Evolutionary conservation across 2,329 filamentous ascomycete species (phyloP).

Genomic region (Ophiostoma novo-ulmi): DNA sequence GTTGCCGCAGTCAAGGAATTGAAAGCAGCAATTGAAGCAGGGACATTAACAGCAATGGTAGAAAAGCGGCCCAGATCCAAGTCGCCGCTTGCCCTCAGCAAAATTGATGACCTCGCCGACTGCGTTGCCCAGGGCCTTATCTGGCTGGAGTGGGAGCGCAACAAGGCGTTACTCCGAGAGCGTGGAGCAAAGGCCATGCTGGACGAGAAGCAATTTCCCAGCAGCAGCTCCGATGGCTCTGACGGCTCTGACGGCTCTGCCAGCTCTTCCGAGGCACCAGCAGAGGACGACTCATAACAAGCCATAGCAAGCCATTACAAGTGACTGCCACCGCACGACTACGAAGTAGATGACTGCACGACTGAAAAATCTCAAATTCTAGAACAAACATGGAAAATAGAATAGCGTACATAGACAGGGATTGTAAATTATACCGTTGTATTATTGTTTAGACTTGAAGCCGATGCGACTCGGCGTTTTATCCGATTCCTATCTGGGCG

Average conservation of each 20-base stretch:
- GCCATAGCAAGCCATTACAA: neutral
- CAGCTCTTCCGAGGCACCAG: neutral
- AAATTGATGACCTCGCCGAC: constrained; percentile 78
- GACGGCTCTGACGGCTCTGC: too few relatives aligned
- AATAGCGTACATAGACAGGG: constrained; percentile 11
- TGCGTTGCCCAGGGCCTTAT: constrained; percentile 71
- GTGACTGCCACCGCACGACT: too few relatives aligned
- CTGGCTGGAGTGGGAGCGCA: constrained; percentile 70
- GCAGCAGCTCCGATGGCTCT: neutral
- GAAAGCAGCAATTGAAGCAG: neutral
- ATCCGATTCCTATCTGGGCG: constrained; percentile 28
- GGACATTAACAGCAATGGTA: neutral
- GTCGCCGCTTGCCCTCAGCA: constrained; percentile 37
- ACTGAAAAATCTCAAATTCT: neutral
- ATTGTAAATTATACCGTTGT: constrained; percentile 10
- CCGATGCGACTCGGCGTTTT: constrained; percentile 8
- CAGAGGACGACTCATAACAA: neutral
- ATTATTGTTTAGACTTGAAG: constrained; percentile 1
- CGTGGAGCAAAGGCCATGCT: constrained; percentile 32
- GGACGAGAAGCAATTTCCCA: constrained; percentile 7
- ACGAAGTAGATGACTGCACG: neutral
- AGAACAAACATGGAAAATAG: neutral
- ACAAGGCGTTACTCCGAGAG: constrained; percentile 38
- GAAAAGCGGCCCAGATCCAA: constrained; percentile 20
- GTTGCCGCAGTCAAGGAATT: too few relatives aligned